Conservation (phyloP, 2,329 filamentous ascomycete species). For the Penicillium nordicum region DNA sequence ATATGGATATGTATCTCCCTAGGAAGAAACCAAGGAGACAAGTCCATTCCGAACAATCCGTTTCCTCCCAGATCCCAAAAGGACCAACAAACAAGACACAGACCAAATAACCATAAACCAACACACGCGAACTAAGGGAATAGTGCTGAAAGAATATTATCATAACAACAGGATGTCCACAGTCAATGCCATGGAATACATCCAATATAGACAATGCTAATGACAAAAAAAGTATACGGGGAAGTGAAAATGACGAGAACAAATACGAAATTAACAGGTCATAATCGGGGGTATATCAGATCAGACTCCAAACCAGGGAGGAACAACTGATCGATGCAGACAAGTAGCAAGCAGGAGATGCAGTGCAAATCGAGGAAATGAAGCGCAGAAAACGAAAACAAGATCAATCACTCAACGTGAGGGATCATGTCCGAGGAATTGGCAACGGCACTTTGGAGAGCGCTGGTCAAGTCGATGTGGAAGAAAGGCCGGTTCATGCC, state of each 20-base stretch:
- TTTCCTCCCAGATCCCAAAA: neutral
- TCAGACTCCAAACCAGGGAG: slow-evolving; percentile 23
- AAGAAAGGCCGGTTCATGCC: slow-evolving; percentile 89
- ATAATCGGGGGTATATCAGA: slow-evolving; percentile 20
- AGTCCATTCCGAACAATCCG: neutral
- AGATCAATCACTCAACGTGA: neutral
- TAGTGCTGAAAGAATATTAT: neutral
- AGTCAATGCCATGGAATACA: neutral
- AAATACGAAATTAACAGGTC: slow-evolving; percentile 20
- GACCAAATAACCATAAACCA: slow-evolving; percentile 6
- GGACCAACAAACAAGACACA: neutral
- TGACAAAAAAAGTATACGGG: neutral
- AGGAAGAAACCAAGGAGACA: neutral
- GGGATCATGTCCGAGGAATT: slow-evolving; percentile 58
- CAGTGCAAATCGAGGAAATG: slow-evolving; percentile 1
- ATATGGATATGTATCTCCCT: slow-evolving; percentile 4
- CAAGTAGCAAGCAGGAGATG: neutral
- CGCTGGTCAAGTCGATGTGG: slow-evolving; percentile 87
- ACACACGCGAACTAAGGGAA: slow-evolving; percentile 1
- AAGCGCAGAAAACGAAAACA: neutral
- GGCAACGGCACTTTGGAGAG: slow-evolving; percentile 79
- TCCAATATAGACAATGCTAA: slow-evolving; percentile 1
- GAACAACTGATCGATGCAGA: slow-evolving; percentile 15
- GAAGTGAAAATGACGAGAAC: neutral
- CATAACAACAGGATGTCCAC: neutral